Evolutionary conservation across 2,329 filamentous ascomycete species (phyloP).

Genomic region (Trichoderma sp.): DNA sequence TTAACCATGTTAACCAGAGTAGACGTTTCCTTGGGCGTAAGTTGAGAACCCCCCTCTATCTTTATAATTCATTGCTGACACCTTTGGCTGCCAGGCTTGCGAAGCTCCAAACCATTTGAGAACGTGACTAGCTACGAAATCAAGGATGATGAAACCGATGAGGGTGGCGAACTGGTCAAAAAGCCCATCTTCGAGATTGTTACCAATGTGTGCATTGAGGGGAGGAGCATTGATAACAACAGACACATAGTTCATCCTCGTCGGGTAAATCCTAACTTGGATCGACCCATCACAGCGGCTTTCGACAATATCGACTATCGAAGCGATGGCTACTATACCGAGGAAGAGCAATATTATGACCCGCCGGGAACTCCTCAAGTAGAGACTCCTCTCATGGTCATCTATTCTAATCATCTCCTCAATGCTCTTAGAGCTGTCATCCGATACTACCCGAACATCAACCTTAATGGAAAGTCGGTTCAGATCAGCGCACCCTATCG

Average conservation of each 20-base stretch:
- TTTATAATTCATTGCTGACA: slow-evolving; percentile 19
- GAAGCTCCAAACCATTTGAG: slow-evolving; percentile 39
- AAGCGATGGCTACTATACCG: slow-evolving; percentile 29
- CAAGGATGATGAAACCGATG: slow-evolving; percentile 25
- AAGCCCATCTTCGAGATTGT: slow-evolving; percentile 44
- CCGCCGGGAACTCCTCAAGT: slow-evolving; percentile 28
- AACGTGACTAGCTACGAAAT: slow-evolving; percentile 31
- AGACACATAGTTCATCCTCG: slow-evolving; percentile 14
- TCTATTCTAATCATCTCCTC: slow-evolving; percentile 45
- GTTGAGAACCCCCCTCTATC: slow-evolving; percentile 17
- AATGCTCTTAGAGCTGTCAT: slow-evolving; percentile 48
- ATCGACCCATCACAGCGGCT: slow-evolving; percentile 31
- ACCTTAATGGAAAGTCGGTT: slow-evolving; percentile 37
- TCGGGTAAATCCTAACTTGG: slow-evolving; percentile 21
- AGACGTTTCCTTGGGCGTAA: slow-evolving; percentile 38
- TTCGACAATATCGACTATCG: slow-evolving; percentile 28
- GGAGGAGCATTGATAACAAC: background rate
- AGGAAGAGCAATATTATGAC: slow-evolving; percentile 26
- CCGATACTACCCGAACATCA: slow-evolving; percentile 45
- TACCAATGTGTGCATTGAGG: slow-evolving; percentile 35
- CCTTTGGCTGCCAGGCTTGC: slow-evolving; percentile 30
- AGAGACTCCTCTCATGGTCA: slow-evolving; percentile 40
- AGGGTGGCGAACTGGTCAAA: slow-evolving; percentile 21
- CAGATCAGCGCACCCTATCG: slow-evolving; percentile 45
- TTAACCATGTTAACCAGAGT: slow-evolving; percentile 38